Evolutionary conservation across 805 yeast species (phyloP).

Genomic region (Candida alai): DNA sequence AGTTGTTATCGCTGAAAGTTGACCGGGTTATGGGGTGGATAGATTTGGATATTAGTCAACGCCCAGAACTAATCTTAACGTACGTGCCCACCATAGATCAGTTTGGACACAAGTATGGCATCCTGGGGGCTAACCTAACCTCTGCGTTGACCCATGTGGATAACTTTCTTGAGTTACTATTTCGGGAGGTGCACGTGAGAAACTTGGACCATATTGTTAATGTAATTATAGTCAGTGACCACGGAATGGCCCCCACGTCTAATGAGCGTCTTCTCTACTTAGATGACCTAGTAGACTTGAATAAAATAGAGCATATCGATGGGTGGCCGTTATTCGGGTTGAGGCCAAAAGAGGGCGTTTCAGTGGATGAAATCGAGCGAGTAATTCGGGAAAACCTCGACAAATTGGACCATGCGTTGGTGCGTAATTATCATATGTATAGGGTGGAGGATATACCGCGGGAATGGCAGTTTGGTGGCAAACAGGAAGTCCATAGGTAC

Average conservation of each 20-base stretch:
- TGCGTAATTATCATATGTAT: conserved; percentile 44
- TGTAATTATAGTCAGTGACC: conserved; percentile 78
- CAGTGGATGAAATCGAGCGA: conserved; percentile 43
- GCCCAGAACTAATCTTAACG: conserved; percentile 76
- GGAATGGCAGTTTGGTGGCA: conserved; percentile 55
- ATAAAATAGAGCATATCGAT: conserved; percentile 56
- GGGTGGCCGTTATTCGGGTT: conserved; percentile 89
- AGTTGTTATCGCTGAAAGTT: conserved; percentile 52
- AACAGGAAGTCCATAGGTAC: conserved; percentile 30
- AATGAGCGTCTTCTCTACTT: conserved; percentile 62
- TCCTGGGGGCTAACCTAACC: conserved; percentile 54
- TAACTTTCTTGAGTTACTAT: conserved; percentile 49
- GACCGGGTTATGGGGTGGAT: conserved; percentile 64
- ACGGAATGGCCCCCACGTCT: conserved; percentile 89
- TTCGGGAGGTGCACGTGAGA: conserved; percentile 46
- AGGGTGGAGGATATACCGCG: conserved; percentile 49
- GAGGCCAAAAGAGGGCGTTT: conserved; percentile 45
- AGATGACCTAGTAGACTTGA: conserved; percentile 63
- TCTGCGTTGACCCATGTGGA: conserved; percentile 64
- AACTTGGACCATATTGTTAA: conserved; percentile 66
- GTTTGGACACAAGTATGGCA: conserved; percentile 72
- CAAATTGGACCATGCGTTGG: conserved; percentile 14
- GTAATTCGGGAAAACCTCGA: conserved; percentile 36
- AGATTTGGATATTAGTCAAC: conserved; percentile 43
- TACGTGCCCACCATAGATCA: conserved; percentile 82